Percentiles rank a stretch among this genome's conserved stretches.
These are phyloP conservation scores for Ustulina deusta DNA, from an alignment of 2,329 filamentous ascomycete species.

Conservation along the genomic window DNA sequence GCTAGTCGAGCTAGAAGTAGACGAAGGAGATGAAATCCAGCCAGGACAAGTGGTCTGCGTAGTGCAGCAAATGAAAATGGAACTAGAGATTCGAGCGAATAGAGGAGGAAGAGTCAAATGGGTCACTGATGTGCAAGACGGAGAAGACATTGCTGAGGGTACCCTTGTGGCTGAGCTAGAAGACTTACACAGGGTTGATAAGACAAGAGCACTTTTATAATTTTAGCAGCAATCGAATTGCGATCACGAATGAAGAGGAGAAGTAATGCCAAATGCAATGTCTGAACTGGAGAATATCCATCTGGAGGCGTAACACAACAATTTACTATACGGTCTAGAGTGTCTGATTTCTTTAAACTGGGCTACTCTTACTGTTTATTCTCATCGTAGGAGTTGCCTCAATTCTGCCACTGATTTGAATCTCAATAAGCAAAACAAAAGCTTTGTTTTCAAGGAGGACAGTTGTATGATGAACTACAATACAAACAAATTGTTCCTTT, in stretches of 20 bases:
- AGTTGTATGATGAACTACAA: neutral
- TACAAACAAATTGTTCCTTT: neutral
- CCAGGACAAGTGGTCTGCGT: constrained; percentile 36
- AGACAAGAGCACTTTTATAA: constrained; percentile 22
- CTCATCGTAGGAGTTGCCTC: neutral
- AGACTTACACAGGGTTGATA: neutral
- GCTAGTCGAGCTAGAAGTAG: constrained; percentile 34
- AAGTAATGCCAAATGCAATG: neutral
- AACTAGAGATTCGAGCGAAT: constrained; percentile 34
- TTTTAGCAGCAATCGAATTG: too few relatives aligned
- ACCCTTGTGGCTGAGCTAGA: constrained; percentile 36
- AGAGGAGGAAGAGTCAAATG: constrained; percentile 35
- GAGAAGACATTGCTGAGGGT: constrained; percentile 35
- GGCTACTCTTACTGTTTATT: neutral
- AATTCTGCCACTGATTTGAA: neutral
- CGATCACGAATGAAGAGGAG: neutral
- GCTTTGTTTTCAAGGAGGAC: neutral
- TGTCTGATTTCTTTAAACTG: neutral
- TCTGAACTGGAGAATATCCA: neutral
- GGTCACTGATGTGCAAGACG: constrained; percentile 36
- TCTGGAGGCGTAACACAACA: neutral
- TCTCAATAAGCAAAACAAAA: neutral
- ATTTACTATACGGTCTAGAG: neutral
- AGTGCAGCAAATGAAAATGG: constrained; percentile 40
- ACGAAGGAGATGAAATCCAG: constrained; percentile 34